phyloP scores from a whole-genome alignment of 2,329 filamentous ascomycete genomes.

The Colletotrichum acutatum region DNA sequence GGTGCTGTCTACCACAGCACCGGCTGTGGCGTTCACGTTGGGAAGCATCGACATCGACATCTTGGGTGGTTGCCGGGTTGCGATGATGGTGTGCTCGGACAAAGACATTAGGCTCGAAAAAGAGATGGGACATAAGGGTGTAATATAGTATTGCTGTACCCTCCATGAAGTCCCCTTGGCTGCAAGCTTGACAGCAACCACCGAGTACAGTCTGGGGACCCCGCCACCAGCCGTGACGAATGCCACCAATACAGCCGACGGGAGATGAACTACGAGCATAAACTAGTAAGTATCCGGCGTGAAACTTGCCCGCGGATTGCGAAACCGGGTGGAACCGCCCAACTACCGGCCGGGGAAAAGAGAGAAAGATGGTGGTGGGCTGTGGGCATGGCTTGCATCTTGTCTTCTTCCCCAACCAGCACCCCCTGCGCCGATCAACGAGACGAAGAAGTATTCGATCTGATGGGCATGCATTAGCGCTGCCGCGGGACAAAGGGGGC shows the following conservation, averaged over 20 bases:
- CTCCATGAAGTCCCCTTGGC: not conserved
- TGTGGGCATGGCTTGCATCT: not conserved
- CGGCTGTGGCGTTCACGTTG: constrained; percentile 13
- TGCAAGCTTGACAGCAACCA: constrained; percentile 1
- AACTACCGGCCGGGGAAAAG: not conserved
- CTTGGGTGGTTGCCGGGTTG: not conserved
- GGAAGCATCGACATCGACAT: constrained; percentile 16
- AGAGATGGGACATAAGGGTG: not conserved
- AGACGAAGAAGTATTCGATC: not conserved
- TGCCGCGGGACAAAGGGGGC: not conserved
- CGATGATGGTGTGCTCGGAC: not conserved
- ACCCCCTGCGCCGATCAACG: constrained; percentile 7
- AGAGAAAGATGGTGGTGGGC: not conserved
- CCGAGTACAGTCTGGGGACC: not conserved
- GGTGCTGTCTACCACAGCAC: not conserved
- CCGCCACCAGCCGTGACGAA: not conserved
- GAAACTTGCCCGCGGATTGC: constrained; percentile 11
- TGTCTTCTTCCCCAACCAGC: not conserved
- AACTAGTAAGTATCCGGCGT: not conserved
- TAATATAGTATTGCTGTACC: constrained; percentile 8
- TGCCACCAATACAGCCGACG: not conserved
- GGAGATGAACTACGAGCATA: not conserved
- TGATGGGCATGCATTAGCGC: not conserved
- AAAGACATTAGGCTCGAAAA: not conserved
- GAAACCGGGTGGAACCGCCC: constrained; percentile 20